Evolutionary conservation across 192 early-diverging fungal genomes (phyloP), one percentile per base, ranked within the genome.

Genomic region (Backusella tuberculispora): DNA sequence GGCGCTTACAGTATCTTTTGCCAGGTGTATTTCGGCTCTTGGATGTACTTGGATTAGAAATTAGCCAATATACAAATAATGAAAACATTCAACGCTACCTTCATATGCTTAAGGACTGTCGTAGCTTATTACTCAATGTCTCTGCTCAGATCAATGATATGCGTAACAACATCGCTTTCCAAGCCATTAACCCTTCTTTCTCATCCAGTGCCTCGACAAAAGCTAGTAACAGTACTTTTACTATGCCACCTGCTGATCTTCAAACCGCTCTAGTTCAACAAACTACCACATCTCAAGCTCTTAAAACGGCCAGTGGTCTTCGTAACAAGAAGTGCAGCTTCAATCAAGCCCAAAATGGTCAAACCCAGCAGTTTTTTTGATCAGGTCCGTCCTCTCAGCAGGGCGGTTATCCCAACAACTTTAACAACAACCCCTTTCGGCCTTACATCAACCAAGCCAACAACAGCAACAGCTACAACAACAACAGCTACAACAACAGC

Each of bases 151-250:
- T 56, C 5, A 56, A 2, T 2, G 53, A 56, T 3, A 56, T 56
- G 53, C 53, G 53, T 5, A 56, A 66, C 14, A 37, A 37, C 13
- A 40, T 66, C n/a, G 64, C 64, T 0, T 66, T 66, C 6, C 64
- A 66, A 66, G 34, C 64, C 6, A 41, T 66, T 15, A 66, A 66
- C 15, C 64, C 64, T 41, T 41, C 0, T 19, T 66, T 66, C 41
- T 9, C 64, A 4, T 37, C 34, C 2, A 26, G 29, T 37, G 14
- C 6, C n/a, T 17, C 21, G 1, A 66, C 0, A 6, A 41, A 64
- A 3, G 7, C 26, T 4, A 34, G 12, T 8, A 66, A 66, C 3
- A n/a, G n/a, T n/a, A n/a, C n/a, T n/a, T 66, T 42, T 38, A 66
- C 38, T 0, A 66, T 66, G 64, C 1, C 21, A 0, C 38, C 38